Evolutionary conservation across 331 rosid species (phyloP).

Genomic region (Quercus lobata): DNA sequence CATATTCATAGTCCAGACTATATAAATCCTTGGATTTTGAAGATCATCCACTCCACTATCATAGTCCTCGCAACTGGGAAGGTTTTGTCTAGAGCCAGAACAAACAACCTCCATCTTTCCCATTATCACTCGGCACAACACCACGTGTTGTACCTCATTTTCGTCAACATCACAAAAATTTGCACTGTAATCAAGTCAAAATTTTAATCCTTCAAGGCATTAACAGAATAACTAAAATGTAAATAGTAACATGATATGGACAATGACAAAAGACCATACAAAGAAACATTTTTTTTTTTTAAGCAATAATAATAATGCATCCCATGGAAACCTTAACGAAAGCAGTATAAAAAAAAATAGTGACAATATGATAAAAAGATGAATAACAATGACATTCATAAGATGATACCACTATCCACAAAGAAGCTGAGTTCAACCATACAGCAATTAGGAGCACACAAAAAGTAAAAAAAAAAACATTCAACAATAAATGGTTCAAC

Average conservation of each 20-base stretch:
- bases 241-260: background rate
- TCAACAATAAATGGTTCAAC: background rate
- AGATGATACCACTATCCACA: background rate
- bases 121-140: conserved; percentile 74
- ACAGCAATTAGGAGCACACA: background rate
- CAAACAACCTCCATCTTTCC: conserved; percentile 71
- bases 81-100: conserved; percentile 50
- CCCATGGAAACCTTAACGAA: background rate
- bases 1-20: conserved; percentile 76
- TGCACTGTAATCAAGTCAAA: conserved; percentile 52
- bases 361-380: background rate
- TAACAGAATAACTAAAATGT: conserved; percentile 9
- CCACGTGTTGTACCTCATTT: conserved; percentile 59
- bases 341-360: background rate
- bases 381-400: background rate
- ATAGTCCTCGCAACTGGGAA: conserved; percentile 62
- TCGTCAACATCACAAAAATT: conserved; percentile 75
- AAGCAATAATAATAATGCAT: background rate
- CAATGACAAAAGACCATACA: background rate
- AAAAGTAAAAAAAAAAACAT: background rate
- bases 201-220: conserved; percentile 21
- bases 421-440: background rate
- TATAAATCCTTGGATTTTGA: conserved; percentile 45
- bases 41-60: conserved; percentile 92
- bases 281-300: background rate